Evolutionary conservation across 2,329 filamentous ascomycete species (phyloP).

Genomic region (Sporothrix brasiliensis): DNA sequence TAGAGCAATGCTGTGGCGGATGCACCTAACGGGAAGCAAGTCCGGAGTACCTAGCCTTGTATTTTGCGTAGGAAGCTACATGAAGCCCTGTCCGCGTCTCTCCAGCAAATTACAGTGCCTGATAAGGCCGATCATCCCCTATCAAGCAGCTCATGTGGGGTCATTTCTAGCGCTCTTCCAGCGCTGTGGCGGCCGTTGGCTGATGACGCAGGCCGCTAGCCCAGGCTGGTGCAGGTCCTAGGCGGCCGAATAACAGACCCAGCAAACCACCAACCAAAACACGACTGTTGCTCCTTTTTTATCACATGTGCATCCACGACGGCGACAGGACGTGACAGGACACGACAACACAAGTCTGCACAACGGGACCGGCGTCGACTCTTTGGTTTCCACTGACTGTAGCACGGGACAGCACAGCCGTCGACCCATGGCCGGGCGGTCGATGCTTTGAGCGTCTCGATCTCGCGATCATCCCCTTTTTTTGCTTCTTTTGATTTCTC

Average conservation of each 20-base stretch:
- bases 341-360: background rate
- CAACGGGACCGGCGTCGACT: background rate
- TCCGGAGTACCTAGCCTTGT: background rate
- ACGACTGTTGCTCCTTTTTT: background rate
- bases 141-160: constrained; percentile 21
- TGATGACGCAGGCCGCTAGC: constrained; percentile 22
- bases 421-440: constrained; percentile 8
- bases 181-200: background rate
- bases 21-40: constrained; percentile 1
- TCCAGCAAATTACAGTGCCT: constrained; percentile 10
- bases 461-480: constrained; percentile 14
- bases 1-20: constrained; percentile 18
- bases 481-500: background rate
- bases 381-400: background rate
- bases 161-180: background rate
- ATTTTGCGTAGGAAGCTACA: background rate
- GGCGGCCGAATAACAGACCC: constrained; percentile 27
- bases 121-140: background rate
- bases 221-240: constrained; percentile 20
- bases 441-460: constrained; percentile 15
- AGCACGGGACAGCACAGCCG: background rate
- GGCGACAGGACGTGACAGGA: background rate
- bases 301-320: constrained; percentile 27
- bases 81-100: background rate
- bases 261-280: constrained; percentile 1